Evolutionary conservation across 163 green algal species (phyloP), one percentile per base, ranked within the genome.

Genomic region (Scenedesmus sp.): DNA sequence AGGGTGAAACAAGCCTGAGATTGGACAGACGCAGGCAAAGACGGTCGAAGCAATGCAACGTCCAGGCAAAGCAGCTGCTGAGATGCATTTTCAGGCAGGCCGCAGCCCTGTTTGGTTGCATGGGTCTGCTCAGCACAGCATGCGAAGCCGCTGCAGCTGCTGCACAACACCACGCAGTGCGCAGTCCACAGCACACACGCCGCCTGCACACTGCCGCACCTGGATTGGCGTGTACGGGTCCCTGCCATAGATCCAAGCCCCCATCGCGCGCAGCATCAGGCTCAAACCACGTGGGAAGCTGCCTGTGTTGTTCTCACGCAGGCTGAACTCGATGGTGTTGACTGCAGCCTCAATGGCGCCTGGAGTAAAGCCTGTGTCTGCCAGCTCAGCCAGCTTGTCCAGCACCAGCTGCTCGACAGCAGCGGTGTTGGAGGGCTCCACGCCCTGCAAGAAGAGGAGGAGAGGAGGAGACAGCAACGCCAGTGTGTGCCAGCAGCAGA

Each of bases 261-360:
- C 93, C 94, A 99, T 96, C 44, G 97, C 96, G 61, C 97, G 95
- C 89, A 99, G 96, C 98, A 99, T 99, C 73, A 99, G 96, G 33
- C 94, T 97, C 9, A 99, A 96, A 3, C 98, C 98, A 40, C 98
- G 95, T 16, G 98, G 98, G 96, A 99, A 99, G 86, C 93, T 94
- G 84, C 98, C 98, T 2, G 98, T 99, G 96, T 99, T 99, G 97
- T 99, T 99, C 95, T 99, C 98, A 24, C 98, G 96, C 85, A 99
- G 94, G 83, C 89, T 94, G 93, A 99, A 99, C 95, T 99, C 98
- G 88, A 99, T 99, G 46, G 96, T 99, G 97, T 99, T 99, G 68
- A 99, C 91, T 5, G 97, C 96, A 7, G 98, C 98, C 94, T 99
- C 98, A 65, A 99, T 95, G 30, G 98, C 96, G 4, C 94, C 93